Evolutionary conservation across 106 monocot species (phyloP).

Genomic region (Apostasia ramifera): DNA sequence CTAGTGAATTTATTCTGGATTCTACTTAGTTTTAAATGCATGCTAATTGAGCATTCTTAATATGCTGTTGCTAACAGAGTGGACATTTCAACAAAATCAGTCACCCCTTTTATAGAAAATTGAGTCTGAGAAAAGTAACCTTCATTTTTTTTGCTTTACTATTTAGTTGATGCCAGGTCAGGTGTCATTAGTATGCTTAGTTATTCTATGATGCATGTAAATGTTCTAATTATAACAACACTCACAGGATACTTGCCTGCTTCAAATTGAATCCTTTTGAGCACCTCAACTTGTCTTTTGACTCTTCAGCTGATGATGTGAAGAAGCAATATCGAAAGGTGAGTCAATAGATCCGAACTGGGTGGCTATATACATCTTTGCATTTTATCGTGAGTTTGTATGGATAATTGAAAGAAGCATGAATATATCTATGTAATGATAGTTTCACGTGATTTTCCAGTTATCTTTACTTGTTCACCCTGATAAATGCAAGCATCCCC

Average conservation of each 20-base stretch:
- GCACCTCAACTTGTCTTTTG: conserved; percentile 80
- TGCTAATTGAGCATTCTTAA: no score
- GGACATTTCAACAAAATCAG: no score
- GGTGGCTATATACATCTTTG: not conserved
- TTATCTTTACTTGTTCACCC: conserved; percentile 95
- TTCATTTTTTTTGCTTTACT: no score
- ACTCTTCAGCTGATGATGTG: conserved; percentile 79
- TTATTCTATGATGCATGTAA: no score
- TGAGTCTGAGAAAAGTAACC: no score
- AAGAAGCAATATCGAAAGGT: conserved; percentile 92
- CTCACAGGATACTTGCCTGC: conserved; percentile 83
- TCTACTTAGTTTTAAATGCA: no score
- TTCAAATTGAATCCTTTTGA: conserved; percentile 99
- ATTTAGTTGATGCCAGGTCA: no score
- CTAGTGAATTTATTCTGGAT: no score
- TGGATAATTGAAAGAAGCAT: not conserved
- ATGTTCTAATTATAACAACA: no score
- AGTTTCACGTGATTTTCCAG: conserved; percentile 27
- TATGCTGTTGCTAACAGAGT: no score
- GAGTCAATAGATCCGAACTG: conserved; percentile 1
- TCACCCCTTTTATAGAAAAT: no score
- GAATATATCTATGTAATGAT: not conserved
- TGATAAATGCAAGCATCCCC: conserved; percentile 97
- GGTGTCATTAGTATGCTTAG: no score
- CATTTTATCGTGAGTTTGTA: not conserved